Conservation (phyloP, 805 yeast species). For the Candida sonorensis region DNA sequence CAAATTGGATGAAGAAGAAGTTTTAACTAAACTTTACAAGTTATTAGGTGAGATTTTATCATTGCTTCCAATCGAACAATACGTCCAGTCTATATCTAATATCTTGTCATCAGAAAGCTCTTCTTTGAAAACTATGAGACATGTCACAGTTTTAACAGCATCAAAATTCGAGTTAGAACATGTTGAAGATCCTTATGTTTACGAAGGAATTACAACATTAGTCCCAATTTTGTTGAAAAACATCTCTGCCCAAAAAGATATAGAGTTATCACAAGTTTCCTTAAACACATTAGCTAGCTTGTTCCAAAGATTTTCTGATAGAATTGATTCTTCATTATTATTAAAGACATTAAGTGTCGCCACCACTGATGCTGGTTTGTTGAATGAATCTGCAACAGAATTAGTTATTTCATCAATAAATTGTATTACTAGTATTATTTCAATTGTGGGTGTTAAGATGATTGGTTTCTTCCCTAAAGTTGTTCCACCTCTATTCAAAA, state of each 20-base stretch:
- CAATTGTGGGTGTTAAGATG: constrained; percentile 75
- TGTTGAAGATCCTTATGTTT: constrained; percentile 40
- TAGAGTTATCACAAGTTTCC: constrained; percentile 59
- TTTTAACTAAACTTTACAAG: constrained; percentile 39
- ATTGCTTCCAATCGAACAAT: constrained; percentile 68
- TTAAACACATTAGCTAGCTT: constrained; percentile 61
- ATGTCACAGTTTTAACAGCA: constrained; percentile 55
- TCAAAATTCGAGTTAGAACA: constrained; percentile 67
- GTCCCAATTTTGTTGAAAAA: constrained; percentile 43
- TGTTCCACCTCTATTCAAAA: constrained; percentile 62
- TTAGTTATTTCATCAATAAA: constrained; percentile 67
- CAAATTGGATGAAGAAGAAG: constrained; percentile 25
- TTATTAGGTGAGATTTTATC: constrained; percentile 58
- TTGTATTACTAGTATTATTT: constrained; percentile 62
- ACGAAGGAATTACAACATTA: constrained; percentile 44
- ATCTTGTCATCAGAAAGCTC: constrained; percentile 32
- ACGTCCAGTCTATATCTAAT: constrained; percentile 52
- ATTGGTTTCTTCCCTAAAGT: constrained; percentile 82
- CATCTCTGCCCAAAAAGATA: constrained; percentile 28
- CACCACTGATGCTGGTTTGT: constrained; percentile 46
- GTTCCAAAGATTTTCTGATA: constrained; percentile 54
- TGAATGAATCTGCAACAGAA: constrained; percentile 43
- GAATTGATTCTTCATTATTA: constrained; percentile 40
- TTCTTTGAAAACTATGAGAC: constrained; percentile 46
- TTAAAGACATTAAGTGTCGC: constrained; percentile 43